A percentile compares a stretch with the other conserved stretches of the same genome.
Conservation (phyloP, 2,329 filamentous ascomycete genomes). For the Phialophora macrospora region DNA sequence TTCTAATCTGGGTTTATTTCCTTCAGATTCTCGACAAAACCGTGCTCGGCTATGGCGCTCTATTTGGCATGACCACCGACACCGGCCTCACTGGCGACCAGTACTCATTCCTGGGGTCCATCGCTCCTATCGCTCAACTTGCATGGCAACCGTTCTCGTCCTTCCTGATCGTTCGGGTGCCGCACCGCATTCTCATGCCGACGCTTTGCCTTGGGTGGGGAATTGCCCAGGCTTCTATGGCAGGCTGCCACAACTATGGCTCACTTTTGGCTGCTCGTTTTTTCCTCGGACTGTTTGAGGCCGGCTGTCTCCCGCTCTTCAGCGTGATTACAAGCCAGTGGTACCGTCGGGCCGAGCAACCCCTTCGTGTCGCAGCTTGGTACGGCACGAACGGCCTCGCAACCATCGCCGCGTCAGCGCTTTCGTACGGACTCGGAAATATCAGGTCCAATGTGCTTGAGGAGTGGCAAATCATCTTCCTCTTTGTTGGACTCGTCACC, state of each 20-base stretch:
- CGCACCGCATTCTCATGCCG: slow-evolving; percentile 64
- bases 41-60: slow-evolving; percentile 62
- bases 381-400: slow-evolving; percentile 66
- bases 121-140: slow-evolving; percentile 64
- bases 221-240: slow-evolving; percentile 55
- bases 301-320: slow-evolving; percentile 55
- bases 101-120: slow-evolving; percentile 63
- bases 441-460: slow-evolving; percentile 52
- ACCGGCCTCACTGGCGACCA: slow-evolving; percentile 58
- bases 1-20: slow-evolving; percentile 55
- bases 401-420: slow-evolving; percentile 61
- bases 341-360: slow-evolving; percentile 63
- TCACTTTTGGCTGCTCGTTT: slow-evolving; percentile 57
- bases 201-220: slow-evolving; percentile 55
- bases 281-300: slow-evolving; percentile 60
- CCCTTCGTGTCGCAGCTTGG: slow-evolving; percentile 68
- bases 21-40: slow-evolving; percentile 63
- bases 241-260: slow-evolving; percentile 53
- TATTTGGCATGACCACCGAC: slow-evolving; percentile 60
- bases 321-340: slow-evolving; percentile 53
- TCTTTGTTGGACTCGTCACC: slow-evolving; percentile 66
- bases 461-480: slow-evolving; percentile 64
- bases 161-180: slow-evolving; percentile 65
- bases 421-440: slow-evolving; percentile 64
- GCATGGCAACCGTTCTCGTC: slow-evolving; percentile 66